Percentiles rank a stretch among this genome's conserved stretches.
Evolutionary conservation across 495 filamentous ascomycete species (phyloP).

Genomic region (Penicillium arizonense): DNA sequence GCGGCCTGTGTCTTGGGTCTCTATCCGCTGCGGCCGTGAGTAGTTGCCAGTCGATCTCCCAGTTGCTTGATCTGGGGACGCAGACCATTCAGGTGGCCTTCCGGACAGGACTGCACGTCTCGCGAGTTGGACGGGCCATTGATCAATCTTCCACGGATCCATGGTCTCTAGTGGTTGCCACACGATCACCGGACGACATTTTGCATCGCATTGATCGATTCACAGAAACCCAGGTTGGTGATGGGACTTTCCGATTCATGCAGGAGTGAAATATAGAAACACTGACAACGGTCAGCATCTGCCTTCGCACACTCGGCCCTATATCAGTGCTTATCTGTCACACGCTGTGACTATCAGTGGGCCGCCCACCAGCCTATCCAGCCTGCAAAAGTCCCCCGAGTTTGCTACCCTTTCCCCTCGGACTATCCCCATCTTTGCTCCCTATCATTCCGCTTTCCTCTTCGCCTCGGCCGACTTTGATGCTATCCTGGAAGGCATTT

Average conservation of each 20-base stretch:
- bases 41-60: too few species aligned
- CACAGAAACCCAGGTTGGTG: constrained; percentile 42
- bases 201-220: constrained; percentile 14
- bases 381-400: constrained; percentile 48
- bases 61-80: not conserved
- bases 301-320: constrained; percentile 58
- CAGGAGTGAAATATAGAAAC: constrained; percentile 18
- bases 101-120: not conserved
- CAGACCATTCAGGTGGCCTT: constrained; percentile 6
- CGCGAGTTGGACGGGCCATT: not conserved
- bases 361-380: constrained; percentile 59
- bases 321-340: constrained; percentile 66
- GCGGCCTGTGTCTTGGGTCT: too few species aligned
- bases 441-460: constrained; percentile 61
- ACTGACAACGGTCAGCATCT: constrained; percentile 42
- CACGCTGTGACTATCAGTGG: constrained; percentile 71
- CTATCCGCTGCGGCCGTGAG: too few species aligned
- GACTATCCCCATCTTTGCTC: constrained; percentile 66
- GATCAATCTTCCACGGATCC: constrained; percentile 9
- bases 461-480: not conserved
- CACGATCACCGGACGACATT: constrained; percentile 14
- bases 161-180: constrained; percentile 29
- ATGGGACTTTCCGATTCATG: constrained; percentile 37
- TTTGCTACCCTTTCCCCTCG: constrained; percentile 51
- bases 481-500: not conserved